phyloP scores from a whole-genome alignment of 495 filamentous ascomycete species.

The Aspergillus olivimuriae region DNA sequence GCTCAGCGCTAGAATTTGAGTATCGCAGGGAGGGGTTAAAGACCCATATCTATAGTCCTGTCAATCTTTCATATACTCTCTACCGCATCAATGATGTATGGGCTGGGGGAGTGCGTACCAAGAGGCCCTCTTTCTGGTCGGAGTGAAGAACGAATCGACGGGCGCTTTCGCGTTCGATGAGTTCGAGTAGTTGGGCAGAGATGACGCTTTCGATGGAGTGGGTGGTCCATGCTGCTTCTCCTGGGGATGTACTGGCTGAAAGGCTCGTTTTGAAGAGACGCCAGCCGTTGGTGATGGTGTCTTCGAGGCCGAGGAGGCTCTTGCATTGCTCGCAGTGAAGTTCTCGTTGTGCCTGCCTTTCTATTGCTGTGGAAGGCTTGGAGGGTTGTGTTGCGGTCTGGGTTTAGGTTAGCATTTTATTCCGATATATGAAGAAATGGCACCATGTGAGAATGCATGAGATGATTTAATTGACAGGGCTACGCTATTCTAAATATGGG shows the following conservation, averaged over 20 bases:
- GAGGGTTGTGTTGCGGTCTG: no score
- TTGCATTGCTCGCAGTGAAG: constrained; percentile 38
- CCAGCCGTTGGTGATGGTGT: constrained; percentile 34
- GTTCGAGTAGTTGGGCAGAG: constrained; percentile 44
- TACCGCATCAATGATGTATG: no score
- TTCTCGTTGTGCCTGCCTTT: constrained; percentile 8
- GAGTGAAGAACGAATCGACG: constrained; percentile 43
- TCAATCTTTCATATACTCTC: no score
- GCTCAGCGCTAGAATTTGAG: constrained; percentile 38
- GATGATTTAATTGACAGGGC: no score
- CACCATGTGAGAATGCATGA: no score
- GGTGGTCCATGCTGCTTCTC: constrained; percentile 19
- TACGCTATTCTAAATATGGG: no score
- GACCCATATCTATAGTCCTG: constrained; percentile 55
- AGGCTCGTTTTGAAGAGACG: constrained; percentile 48
- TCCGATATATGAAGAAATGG: no score
- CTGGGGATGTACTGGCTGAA: constrained; percentile 16
- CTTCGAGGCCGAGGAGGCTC: constrained; percentile 37
- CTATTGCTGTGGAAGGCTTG: no score
- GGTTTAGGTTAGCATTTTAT: no score
- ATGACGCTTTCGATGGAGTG: constrained; percentile 46
- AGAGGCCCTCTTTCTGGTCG: constrained; percentile 28
- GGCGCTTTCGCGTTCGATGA: constrained; percentile 43
- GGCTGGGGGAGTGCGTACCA: constrained; percentile 23
- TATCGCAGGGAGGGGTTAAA: constrained; percentile 66